phyloP scores from a whole-genome alignment of 164 flowering plant genomes.

The Vitis rupestris region DNA sequence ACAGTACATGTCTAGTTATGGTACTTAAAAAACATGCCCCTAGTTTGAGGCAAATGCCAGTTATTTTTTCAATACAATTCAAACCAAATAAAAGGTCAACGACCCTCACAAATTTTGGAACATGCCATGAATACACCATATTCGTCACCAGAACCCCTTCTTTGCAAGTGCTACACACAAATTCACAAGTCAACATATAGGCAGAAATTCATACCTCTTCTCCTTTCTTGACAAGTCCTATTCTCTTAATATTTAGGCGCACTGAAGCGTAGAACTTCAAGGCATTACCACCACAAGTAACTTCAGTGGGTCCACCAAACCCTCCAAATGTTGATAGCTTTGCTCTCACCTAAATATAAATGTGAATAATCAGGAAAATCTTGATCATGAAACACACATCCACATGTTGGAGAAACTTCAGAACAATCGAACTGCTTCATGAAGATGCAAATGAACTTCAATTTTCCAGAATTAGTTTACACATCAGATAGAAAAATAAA shows the following conservation, averaged over 20 bases:
- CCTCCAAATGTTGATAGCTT: slow-evolving; percentile 83
- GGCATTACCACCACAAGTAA: slow-evolving; percentile 98
- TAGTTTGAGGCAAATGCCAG: no score
- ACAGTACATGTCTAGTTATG: no score
- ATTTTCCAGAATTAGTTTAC: not conserved
- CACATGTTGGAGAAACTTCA: not conserved
- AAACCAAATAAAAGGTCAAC: not conserved
- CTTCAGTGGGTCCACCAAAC: slow-evolving; percentile 82
- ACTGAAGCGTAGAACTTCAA: slow-evolving; percentile 96
- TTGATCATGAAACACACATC: not conserved
- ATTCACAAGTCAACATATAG: not conserved
- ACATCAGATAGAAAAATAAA: not conserved
- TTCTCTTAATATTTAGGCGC: slow-evolving; percentile 78
- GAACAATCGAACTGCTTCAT: not conserved
- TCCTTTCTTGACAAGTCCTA: slow-evolving; percentile 76
- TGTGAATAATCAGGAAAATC: not conserved
- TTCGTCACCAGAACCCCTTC: not conserved
- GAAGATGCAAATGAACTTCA: not conserved
- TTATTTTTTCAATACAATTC: no score
- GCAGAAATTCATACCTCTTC: slow-evolving; percentile 63
- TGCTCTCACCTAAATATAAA: slow-evolving; percentile 62
- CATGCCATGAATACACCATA: not conserved
- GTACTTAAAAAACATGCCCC: no score
- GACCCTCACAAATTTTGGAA: not conserved
- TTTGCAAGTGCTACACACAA: not conserved